Base-by-base conservation (phyloP, 2,329 filamentous ascomycete species). In the Colletotrichum karsti region DNA sequence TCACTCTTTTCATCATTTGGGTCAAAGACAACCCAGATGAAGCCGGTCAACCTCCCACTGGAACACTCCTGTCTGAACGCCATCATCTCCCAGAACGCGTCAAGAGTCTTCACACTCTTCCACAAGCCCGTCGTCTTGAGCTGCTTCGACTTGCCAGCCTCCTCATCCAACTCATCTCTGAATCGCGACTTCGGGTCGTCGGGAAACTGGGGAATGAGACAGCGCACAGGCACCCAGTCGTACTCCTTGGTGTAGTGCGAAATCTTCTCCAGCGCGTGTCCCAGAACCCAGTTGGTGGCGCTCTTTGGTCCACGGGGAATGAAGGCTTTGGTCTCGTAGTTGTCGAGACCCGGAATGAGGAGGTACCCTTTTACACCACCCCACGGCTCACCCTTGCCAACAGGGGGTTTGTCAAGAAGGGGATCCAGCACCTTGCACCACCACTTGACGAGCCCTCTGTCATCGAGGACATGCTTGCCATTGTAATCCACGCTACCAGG, bases 61-160 rank as follows among this genome's bases (percentile, higher is more conserved):
- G 95, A 97, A 76, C 96, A 99, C 76, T 99, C 96, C 77, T 98
- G 96, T 63, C 96, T 87, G 76, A 93, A 98, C 0, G 95, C 92
- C 95, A 99, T 98, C 87, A 97, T 92, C 70, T 99, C 96, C 96
- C 96, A 99, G 75, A 99, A 99, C 72, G 95, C 91, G n/a, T 95
- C 93, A 42, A 99, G 82, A 0, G 90, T 92, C 76, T 87, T 91
- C 24, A 98, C 90, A 67, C 92, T 94, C 76, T 90, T 92, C 96
- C 96, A 99, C 63, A 88, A 85, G 0, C 92, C 92, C 3, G 83
- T 81, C 26, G 83, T 85, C 71, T 88, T 87, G 71, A 87, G 81
- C 60, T 81, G 81, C 5, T 81, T 81, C 2, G 87, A 84, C 30
- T 88, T 88, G 1, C 88, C 86, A 0, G 93, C 86, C 76, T 97